These are phyloP conservation scores for Pythium sp. DNA, from an alignment of 352 stramenopile species.

Conservation along the genomic window DNA sequence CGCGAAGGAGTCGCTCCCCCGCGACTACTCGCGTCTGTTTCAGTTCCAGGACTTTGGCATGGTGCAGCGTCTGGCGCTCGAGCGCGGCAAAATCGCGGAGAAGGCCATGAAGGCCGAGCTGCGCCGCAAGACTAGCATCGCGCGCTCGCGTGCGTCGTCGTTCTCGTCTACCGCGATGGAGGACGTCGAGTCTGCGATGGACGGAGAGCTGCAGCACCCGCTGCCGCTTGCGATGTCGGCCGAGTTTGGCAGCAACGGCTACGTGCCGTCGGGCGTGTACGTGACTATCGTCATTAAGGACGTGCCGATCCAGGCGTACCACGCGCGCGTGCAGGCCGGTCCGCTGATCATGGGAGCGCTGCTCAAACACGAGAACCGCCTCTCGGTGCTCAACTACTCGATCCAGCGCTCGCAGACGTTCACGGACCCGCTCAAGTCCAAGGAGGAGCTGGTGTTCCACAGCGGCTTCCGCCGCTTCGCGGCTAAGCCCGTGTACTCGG, in stretches of 20 bases:
- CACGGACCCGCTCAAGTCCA: slow-evolving; percentile 93
- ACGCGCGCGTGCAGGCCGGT: slow-evolving; percentile 52
- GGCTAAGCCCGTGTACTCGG: slow-evolving; percentile 93
- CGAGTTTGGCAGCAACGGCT: slow-evolving; percentile 78
- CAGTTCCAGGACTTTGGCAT: slow-evolving; percentile 95
- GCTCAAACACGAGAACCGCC: slow-evolving; percentile 96
- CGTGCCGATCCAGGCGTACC: slow-evolving; percentile 56
- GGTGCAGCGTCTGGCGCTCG: slow-evolving; percentile 92
- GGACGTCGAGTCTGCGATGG: slow-evolving; percentile 55
- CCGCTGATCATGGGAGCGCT: slow-evolving; percentile 83
- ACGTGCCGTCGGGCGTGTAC: slow-evolving; percentile 92
- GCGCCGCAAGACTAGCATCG: slow-evolving; percentile 46
- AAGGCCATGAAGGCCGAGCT: slow-evolving; percentile 65
- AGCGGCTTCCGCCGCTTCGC: slow-evolving; percentile 95
- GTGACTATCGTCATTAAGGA: slow-evolving; percentile 87
- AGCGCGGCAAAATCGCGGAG: slow-evolving; percentile 71
- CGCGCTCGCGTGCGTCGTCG: slow-evolving; percentile 55
- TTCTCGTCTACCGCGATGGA: slow-evolving; percentile 53
- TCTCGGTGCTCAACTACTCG: slow-evolving; percentile 98
- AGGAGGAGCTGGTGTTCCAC: slow-evolving; percentile 95
- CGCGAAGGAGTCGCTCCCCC: slow-evolving; percentile 97
- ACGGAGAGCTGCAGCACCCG: slow-evolving; percentile 29
- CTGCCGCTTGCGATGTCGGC: slow-evolving; percentile 26
- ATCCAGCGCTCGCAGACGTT: slow-evolving; percentile 82
- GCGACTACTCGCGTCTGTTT: slow-evolving; percentile 96